A percentile compares a stretch with the other conserved stretches of the same genome.
phyloP scores from a whole-genome alignment of 2,329 filamentous ascomycete species.

The Hypoxylon sp. region DNA sequence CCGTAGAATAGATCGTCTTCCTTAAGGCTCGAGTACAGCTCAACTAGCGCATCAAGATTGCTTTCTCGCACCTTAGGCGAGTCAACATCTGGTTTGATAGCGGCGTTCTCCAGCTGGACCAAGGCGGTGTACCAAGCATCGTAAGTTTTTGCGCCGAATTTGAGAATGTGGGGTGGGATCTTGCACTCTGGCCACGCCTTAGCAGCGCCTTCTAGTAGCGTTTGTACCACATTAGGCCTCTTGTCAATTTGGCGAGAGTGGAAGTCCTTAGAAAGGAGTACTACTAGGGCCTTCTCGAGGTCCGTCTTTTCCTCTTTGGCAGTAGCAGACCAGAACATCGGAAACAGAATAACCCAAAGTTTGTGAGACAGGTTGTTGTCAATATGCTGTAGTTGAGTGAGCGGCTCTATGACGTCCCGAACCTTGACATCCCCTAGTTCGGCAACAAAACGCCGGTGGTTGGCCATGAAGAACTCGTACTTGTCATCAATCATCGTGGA shows the following conservation, averaged over 20 bases:
- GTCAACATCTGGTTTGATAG: constrained; percentile 86
- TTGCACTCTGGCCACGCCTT: constrained; percentile 89
- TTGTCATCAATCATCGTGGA: constrained; percentile 84
- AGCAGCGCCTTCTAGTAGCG: constrained; percentile 88
- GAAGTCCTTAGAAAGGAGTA: constrained; percentile 92
- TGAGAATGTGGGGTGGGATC: constrained; percentile 94
- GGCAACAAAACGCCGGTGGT: constrained; percentile 85
- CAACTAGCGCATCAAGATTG: constrained; percentile 94
- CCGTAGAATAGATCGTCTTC: constrained; percentile 99
- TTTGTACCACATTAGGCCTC: constrained; percentile 95
- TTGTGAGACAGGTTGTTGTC: constrained; percentile 86
- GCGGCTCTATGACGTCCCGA: constrained; percentile 89
- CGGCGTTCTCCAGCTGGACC: constrained; percentile 89
- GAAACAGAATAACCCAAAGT: constrained; percentile 92
- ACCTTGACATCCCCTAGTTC: constrained; percentile 90
- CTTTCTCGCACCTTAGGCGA: constrained; percentile 90
- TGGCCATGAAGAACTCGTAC: constrained; percentile 82
- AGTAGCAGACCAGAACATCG: constrained; percentile 92
- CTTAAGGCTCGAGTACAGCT: constrained; percentile 89
- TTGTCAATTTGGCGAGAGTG: constrained; percentile 95
- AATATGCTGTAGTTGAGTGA: constrained; percentile 92
- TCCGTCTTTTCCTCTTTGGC: constrained; percentile 90
- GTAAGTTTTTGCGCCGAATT: constrained; percentile 93
- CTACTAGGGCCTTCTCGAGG: constrained; percentile 91
- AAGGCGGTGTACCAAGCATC: constrained; percentile 98